Percentiles rank a stretch among this genome's conserved stretches.
These are phyloP conservation scores for Pichia paraexigua DNA, from an alignment of 805 yeast genomes.

Conservation along the genomic window DNA sequence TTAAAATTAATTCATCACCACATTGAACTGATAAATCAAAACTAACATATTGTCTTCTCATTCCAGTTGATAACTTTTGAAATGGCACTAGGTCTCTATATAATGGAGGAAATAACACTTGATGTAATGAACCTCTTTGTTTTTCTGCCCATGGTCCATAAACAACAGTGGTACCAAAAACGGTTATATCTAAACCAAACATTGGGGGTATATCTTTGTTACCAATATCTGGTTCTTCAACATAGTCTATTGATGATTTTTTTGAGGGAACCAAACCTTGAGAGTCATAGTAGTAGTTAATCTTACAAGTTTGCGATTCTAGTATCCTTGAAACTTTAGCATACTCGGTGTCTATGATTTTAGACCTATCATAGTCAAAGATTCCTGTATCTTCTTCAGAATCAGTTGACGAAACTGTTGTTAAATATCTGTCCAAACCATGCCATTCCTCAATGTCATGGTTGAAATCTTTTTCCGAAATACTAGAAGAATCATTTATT, in stretches of 20 bases:
- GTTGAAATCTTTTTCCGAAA: neutral
- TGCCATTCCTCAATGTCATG: constrained; percentile 46
- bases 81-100: constrained; percentile 47
- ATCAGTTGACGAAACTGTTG: constrained; percentile 10
- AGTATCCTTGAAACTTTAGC: constrained; percentile 69
- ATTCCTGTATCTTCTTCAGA: constrained; percentile 6
- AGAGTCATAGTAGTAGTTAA: constrained; percentile 60
- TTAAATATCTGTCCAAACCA: constrained; percentile 67
- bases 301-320: constrained; percentile 46
- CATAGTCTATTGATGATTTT: constrained; percentile 24
- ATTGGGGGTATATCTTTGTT: constrained; percentile 52
- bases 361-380: constrained; percentile 15
- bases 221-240: constrained; percentile 47
- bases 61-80: constrained; percentile 36
- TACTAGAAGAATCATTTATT: neutral
- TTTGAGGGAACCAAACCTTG: constrained; percentile 54
- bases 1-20: constrained; percentile 55
- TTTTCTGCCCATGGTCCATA: constrained; percentile 97
- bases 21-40: constrained; percentile 49
- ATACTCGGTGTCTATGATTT: constrained; percentile 54
- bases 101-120: constrained; percentile 58
- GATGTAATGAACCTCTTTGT: constrained; percentile 60
- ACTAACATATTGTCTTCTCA: constrained; percentile 45
- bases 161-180: constrained; percentile 57
- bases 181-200: constrained; percentile 50